Evolutionary conservation across 2,329 filamentous ascomycete species (phyloP).

Genomic region (Cladosporium sphaerospermum): DNA sequence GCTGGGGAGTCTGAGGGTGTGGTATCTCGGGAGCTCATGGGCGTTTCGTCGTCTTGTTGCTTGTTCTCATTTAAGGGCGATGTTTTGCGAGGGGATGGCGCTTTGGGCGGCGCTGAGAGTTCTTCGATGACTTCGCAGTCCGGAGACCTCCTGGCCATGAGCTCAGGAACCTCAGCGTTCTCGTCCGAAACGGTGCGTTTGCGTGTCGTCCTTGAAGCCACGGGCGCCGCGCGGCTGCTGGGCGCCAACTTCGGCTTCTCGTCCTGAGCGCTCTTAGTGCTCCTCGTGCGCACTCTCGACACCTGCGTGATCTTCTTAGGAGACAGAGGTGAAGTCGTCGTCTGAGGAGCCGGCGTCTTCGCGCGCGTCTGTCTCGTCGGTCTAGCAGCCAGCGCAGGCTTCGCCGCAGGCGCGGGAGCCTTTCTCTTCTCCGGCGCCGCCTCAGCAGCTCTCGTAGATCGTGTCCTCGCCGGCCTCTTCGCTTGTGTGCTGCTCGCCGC

Average conservation of each 20-base stretch:
- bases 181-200: conserved; percentile 26
- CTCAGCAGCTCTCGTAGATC: background rate
- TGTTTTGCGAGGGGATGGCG: background rate
- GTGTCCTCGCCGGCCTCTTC: conserved; percentile 1
- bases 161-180: conserved; percentile 21
- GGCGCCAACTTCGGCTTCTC: conserved; percentile 11
- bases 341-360: conserved; percentile 6
- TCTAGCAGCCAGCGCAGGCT: conserved; percentile 7
- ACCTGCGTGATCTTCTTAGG: conserved; percentile 34
- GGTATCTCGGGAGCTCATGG: conserved; percentile 20
- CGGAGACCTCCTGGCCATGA: conserved; percentile 8
- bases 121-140: conserved; percentile 1
- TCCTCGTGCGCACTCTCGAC: conserved; percentile 17
- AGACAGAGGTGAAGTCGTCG: conserved; percentile 20
- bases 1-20: conserved; percentile 19
- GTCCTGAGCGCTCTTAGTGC: conserved; percentile 8
- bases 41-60: conserved; percentile 16
- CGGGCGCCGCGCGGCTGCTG: background rate
- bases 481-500: background rate
- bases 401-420: background rate
- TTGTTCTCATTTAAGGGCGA: background rate
- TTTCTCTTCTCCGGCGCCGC: background rate
- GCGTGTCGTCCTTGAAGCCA: conserved; percentile 10
- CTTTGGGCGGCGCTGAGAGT: background rate
- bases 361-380: conserved; percentile 4